These are phyloP conservation scores for Hapsidospora chrysogenum DNA, from an alignment of 495 filamentous ascomycete genomes.

Conservation along the genomic window DNA sequence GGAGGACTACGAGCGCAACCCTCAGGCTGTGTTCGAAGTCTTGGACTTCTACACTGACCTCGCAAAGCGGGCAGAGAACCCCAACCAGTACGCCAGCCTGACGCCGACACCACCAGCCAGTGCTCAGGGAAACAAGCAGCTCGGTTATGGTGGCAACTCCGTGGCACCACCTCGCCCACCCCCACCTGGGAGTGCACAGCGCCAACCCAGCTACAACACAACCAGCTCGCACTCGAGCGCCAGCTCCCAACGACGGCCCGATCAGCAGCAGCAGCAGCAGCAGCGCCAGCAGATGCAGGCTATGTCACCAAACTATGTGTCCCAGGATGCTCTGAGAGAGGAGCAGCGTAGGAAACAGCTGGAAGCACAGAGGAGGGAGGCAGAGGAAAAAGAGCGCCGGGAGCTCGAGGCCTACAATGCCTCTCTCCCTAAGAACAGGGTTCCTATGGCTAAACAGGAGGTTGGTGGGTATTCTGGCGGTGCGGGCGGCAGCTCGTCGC, in stretches of 20 bases:
- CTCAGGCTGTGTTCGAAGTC: conserved; percentile 95
- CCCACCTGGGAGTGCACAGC: conserved; percentile 33
- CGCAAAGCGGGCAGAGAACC: conserved; percentile 70
- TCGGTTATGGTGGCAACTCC: conserved; percentile 43
- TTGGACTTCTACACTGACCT: conserved; percentile 88
- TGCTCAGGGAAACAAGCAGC: conserved; percentile 45
- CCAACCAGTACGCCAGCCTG: conserved; percentile 54
- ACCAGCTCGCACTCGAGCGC: conserved; percentile 11
- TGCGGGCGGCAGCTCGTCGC: conserved; percentile 26
- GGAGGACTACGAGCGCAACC: conserved; percentile 94
- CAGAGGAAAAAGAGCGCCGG: conserved; percentile 47
- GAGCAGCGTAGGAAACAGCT: conserved; percentile 25
- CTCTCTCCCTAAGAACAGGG: conserved; percentile 59
- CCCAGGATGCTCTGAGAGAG: conserved; percentile 39
- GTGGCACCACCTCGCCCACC: conserved; percentile 69
- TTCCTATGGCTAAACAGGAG: conserved; percentile 76
- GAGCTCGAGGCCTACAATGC: conserved; percentile 78
- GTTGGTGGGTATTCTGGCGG: conserved; percentile 48
- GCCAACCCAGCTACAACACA: conserved; percentile 26
- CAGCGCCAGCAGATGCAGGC: conserved; percentile 28
- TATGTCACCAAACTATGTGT: conserved; percentile 25
- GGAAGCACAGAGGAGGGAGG: conserved; percentile 36
- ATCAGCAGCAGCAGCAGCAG: conserved; percentile 21
- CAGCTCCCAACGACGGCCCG: conserved; percentile 18
- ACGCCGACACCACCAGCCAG: conserved; percentile 46